A percentile compares a stretch with the other conserved stretches of the same genome.
Conservation (phyloP, 2,329 filamentous ascomycete species). For the Alternaria metachromatica region DNA sequence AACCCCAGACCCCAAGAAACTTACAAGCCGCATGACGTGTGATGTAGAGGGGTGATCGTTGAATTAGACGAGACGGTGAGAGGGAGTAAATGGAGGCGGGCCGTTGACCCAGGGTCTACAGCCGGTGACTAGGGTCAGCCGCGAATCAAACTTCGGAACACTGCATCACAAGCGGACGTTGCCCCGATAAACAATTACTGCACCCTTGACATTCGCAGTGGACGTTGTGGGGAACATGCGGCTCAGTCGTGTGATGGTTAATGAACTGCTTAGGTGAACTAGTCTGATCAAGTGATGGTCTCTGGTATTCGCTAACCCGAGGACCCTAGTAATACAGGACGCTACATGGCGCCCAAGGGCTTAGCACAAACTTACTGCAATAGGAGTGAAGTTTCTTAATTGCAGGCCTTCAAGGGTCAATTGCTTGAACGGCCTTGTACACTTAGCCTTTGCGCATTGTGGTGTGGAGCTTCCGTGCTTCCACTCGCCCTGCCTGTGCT, state of each 20-base stretch:
- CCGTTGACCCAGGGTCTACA: conserved; percentile 38
- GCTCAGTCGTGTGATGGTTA: conserved; percentile 13
- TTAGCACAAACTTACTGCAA: neutral
- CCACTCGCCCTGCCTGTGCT: neutral
- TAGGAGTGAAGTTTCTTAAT: neutral
- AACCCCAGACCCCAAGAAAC: conserved; percentile 3
- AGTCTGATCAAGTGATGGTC: neutral
- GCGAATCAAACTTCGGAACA: conserved; percentile 31
- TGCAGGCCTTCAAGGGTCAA: neutral
- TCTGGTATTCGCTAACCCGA: neutral
- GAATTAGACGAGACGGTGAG: conserved; percentile 34
- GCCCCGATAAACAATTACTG: conserved; percentile 20
- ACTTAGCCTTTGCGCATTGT: neutral
- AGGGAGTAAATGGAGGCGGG: conserved; percentile 36
- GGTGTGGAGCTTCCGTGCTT: neutral
- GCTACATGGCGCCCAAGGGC: neutral
- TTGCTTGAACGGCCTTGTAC: neutral
- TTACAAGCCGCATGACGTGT: conserved; percentile 13
- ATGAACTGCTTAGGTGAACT: neutral
- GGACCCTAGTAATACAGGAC: neutral
- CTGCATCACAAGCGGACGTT: conserved; percentile 14
- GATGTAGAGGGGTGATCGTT: conserved; percentile 33
- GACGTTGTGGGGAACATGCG: conserved; percentile 17
- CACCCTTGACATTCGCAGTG: conserved; percentile 8
- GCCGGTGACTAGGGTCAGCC: conserved; percentile 28